Percentiles rank a stretch among this genome's conserved stretches.
phyloP scores from a whole-genome alignment of 768 basidiomycete species.

The Heimioporus sp. region DNA sequence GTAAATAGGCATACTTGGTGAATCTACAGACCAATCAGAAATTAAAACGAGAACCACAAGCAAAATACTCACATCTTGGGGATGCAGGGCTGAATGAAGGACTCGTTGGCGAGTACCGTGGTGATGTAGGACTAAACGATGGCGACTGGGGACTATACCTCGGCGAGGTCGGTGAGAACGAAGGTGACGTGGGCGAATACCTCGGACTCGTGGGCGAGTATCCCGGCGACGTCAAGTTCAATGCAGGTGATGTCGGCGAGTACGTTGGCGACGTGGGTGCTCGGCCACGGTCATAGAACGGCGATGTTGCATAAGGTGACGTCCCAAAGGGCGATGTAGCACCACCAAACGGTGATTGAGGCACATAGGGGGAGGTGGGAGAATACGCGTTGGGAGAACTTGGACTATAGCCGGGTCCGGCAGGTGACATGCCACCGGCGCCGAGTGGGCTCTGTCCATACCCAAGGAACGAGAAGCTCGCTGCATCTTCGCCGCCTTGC shows the following conservation, averaged over 20 bases:
- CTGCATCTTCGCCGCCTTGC: conserved; percentile 79
- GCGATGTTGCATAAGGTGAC: conserved; percentile 82
- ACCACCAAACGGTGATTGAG: conserved; percentile 80
- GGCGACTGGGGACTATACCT: conserved; percentile 88
- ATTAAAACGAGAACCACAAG: background rate
- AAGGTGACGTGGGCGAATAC: conserved; percentile 84
- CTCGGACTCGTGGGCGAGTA: conserved; percentile 69
- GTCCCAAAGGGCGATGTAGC: conserved; percentile 81
- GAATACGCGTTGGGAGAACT: conserved; percentile 89
- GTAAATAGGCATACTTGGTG: conserved; percentile 62
- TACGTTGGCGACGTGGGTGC: conserved; percentile 78
- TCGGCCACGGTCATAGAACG: conserved; percentile 69
- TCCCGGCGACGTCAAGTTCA: conserved; percentile 78
- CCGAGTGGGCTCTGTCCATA: conserved; percentile 87
- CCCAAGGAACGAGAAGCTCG: conserved; percentile 68
- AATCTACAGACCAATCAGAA: conserved; percentile 46
- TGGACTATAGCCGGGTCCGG: conserved; percentile 84
- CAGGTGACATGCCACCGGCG: conserved; percentile 87
- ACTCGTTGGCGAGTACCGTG: conserved; percentile 84
- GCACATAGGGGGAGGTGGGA: conserved; percentile 87
- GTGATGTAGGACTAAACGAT: conserved; percentile 87
- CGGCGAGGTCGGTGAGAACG: conserved; percentile 84
- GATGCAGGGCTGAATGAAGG: conserved; percentile 93
- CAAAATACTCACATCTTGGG: conserved; percentile 68
- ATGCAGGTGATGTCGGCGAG: conserved; percentile 83